phyloP scores from a whole-genome alignment of 2,329 filamentous ascomycete genomes.

The Lomentospora prolificans region DNA sequence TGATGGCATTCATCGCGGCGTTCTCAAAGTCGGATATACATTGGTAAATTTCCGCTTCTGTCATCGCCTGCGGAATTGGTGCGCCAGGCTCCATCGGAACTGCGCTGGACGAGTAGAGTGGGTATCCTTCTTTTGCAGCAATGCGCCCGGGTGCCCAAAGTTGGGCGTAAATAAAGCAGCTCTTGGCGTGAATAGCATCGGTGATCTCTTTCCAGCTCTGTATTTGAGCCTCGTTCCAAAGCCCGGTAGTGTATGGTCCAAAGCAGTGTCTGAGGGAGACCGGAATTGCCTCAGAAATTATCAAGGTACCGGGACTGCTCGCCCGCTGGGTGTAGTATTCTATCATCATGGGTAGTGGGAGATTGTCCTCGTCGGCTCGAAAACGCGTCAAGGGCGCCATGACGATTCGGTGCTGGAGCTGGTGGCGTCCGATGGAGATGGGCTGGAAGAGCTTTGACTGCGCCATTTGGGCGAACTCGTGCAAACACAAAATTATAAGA shows the following conservation, averaged over 20 bases:
- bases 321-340: slow-evolving; percentile 37
- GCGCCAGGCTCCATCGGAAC: slow-evolving; percentile 36
- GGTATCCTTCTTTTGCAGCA: slow-evolving; percentile 1
- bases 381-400: slow-evolving; percentile 50
- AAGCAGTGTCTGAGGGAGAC: slow-evolving; percentile 23
- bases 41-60: slow-evolving; percentile 52
- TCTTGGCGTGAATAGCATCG: slow-evolving; percentile 52
- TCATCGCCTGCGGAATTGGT: slow-evolving; percentile 52
- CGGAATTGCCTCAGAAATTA: slow-evolving; percentile 37
- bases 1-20: slow-evolving; percentile 44
- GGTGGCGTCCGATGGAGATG: slow-evolving; percentile 27
- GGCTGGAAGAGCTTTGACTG: slow-evolving; percentile 37
- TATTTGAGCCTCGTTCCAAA: slow-evolving; percentile 47
- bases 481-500: too few relatives aligned
- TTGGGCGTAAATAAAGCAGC: slow-evolving; percentile 52
- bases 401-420: slow-evolving; percentile 34
- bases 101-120: slow-evolving; percentile 16
- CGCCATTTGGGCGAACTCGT: too few relatives aligned
- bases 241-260: slow-evolving; percentile 40
- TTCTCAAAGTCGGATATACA: slow-evolving; percentile 52
- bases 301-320: slow-evolving; percentile 28
- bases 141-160: slow-evolving; percentile 55
- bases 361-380: slow-evolving; percentile 31
- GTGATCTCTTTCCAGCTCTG: slow-evolving; percentile 51
- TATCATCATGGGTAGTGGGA: slow-evolving; percentile 15